Evolutionary conservation across 805 yeast species (phyloP), one percentile per base, ranked within the genome.

Genomic region (Huiozyma sinensis): DNA sequence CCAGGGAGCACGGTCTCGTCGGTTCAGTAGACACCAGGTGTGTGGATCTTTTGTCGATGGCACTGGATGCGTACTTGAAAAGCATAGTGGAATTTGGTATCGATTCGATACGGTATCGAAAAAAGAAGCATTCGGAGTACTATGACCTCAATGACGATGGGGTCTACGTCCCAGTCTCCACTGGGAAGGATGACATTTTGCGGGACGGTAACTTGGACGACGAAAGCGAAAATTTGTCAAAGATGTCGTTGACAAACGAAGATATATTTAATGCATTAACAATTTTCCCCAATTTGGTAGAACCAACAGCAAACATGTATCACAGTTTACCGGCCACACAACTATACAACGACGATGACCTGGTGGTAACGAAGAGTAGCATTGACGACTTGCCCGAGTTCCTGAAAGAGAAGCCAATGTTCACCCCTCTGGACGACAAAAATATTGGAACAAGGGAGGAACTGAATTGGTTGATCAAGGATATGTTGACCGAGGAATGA

Each of bases 1-100:
- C 92, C 50, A 72, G 96, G 54, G 97, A 92, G 56, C 79, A 87
- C 58, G 98, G 98, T 0, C 66, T 92, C 7, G 72, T 88, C 0
- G 95, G 95, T 0, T 77, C 79, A 11, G 70, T 90, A n/a, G 80
- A 78, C 38, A 73, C 80, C n/a, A 79, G 78, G 17, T 84, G 83
- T 6, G 75, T 84, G n/a, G 95, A 88, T 44, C 67, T 92, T 13
- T 60, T 89, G 49, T 67, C 79, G 24, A 62, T 83, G n/a, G 97
- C 96, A 0, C 66, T 92, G 37, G 97, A 90, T 56, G 70, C 75
- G 32, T 90, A 88, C 63, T 63, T 92, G 50, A 83, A 81, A 53
- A 76, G 77, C 47, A 67, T 89, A 8, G 64, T 90, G 6, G 92
- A 86, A 54, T 75, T 77, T 50, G 77, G 87, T 2, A 73, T 86